phyloP scores from a whole-genome alignment of 768 basidiomycete species.

The Boletus fagicola region DNA sequence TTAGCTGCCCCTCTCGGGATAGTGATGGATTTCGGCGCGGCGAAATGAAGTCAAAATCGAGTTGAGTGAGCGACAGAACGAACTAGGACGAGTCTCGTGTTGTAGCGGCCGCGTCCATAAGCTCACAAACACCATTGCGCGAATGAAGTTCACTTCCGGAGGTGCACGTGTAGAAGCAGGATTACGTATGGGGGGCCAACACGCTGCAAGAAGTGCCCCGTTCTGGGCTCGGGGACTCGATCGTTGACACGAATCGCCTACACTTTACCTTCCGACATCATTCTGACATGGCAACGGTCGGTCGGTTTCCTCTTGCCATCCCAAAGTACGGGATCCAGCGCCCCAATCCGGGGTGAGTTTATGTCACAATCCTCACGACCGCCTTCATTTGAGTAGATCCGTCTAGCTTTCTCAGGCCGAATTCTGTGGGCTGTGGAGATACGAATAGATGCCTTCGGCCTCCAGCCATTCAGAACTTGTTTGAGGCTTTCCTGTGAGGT shows the following conservation, averaged over 20 bases:
- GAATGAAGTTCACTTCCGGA: constrained; percentile 25
- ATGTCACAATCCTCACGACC: constrained; percentile 20
- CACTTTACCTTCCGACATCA: constrained; percentile 10
- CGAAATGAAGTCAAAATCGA: constrained; percentile 6
- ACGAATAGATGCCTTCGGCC: constrained; percentile 24
- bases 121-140: constrained; percentile 12
- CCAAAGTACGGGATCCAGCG: constrained; percentile 8
- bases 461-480: constrained; percentile 14
- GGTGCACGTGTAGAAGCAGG: constrained; percentile 24
- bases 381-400: constrained; percentile 20
- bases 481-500: constrained; percentile 21
- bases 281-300: constrained; percentile 26
- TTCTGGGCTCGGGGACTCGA: constrained; percentile 29
- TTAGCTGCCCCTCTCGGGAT: not conserved
- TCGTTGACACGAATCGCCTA: constrained; percentile 26
- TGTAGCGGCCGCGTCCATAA: constrained; percentile 13
- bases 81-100: constrained; percentile 18
- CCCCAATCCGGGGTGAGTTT: constrained; percentile 21
- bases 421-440: constrained; percentile 25
- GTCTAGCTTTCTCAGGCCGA: constrained; percentile 24
- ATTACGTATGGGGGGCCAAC: constrained; percentile 26
- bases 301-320: constrained; percentile 8
- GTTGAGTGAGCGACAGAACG: constrained; percentile 8
- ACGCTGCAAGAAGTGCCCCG: constrained; percentile 23
- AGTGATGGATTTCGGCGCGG: constrained; percentile 10